phyloP scores from a whole-genome alignment of 306 rosid species.

The Prunus persica region DNA sequence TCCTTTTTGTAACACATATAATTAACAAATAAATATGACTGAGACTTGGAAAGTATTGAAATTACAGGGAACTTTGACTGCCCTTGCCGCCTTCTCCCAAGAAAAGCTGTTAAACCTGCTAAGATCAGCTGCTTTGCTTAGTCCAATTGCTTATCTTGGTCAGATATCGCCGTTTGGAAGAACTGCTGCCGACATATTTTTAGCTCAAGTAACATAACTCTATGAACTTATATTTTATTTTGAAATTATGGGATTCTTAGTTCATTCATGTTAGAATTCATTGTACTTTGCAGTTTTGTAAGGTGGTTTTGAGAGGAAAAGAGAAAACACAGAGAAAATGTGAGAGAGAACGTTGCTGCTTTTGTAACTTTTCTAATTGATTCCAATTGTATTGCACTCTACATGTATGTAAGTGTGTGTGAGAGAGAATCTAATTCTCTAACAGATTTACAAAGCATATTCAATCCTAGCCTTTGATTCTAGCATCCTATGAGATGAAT shows the following conservation, averaged over 20 bases:
- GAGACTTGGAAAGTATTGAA: background rate
- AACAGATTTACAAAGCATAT: no score
- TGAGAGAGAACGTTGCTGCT: no score
- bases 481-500: no score
- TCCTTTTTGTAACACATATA: constrained; percentile 17
- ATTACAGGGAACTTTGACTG: constrained; percentile 53
- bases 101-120: constrained; percentile 2
- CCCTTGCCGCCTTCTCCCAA: constrained; percentile 5
- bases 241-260: background rate
- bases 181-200: constrained; percentile 41
- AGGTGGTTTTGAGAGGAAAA: no score
- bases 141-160: constrained; percentile 54
- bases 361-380: no score
- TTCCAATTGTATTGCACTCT: no score
- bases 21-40: background rate
- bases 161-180: constrained; percentile 48
- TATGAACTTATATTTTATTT: background rate
- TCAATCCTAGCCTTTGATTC: no score
- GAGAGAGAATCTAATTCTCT: no score
- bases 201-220: constrained; percentile 35
- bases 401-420: no score
- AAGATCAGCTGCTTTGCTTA: constrained; percentile 58
- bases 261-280: no score
- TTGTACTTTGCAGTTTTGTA: no score
- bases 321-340: no score